These are phyloP conservation scores for Starmerella khaoyaiensis DNA, from an alignment of 805 yeast genomes.

Conservation along the genomic window DNA sequence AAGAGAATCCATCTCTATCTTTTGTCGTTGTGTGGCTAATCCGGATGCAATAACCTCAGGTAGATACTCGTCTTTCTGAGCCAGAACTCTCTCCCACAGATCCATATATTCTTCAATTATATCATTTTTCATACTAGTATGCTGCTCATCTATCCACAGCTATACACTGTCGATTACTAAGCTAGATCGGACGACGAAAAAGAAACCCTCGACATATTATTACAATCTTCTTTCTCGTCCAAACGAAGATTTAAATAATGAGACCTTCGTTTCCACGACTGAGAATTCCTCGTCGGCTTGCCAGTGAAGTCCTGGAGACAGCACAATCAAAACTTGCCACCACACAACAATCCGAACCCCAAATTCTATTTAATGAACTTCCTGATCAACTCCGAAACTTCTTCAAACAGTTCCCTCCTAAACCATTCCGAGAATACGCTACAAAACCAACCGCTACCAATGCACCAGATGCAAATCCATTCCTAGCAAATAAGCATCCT, in stretches of 20 bases:
- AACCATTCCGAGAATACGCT: constrained; percentile 58
- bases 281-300: constrained; percentile 21
- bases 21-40: constrained; percentile 6
- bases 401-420: constrained; percentile 73
- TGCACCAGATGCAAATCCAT: constrained; percentile 72
- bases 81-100: constrained; percentile 9
- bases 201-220: too few species aligned
- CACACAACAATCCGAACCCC: constrained; percentile 14
- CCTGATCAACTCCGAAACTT: constrained; percentile 61
- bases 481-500: constrained; percentile 72
- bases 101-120: constrained; percentile 12
- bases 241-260: constrained; percentile 20
- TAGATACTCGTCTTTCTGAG: constrained; percentile 3
- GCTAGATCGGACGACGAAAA: too few species aligned
- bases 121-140: neutral
- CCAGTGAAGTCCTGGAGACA: constrained; percentile 22
- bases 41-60: constrained; percentile 9
- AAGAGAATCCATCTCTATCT: constrained; percentile 11
- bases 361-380: constrained; percentile 39
- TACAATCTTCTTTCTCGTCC: too few species aligned
- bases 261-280: constrained; percentile 20
- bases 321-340: constrained; percentile 24
- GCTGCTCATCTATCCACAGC: neutral
- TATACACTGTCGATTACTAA: neutral
- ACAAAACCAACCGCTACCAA: constrained; percentile 48